phyloP scores from a whole-genome alignment of 2,329 filamentous ascomycete species.

The Colletotrichum aenigma region DNA sequence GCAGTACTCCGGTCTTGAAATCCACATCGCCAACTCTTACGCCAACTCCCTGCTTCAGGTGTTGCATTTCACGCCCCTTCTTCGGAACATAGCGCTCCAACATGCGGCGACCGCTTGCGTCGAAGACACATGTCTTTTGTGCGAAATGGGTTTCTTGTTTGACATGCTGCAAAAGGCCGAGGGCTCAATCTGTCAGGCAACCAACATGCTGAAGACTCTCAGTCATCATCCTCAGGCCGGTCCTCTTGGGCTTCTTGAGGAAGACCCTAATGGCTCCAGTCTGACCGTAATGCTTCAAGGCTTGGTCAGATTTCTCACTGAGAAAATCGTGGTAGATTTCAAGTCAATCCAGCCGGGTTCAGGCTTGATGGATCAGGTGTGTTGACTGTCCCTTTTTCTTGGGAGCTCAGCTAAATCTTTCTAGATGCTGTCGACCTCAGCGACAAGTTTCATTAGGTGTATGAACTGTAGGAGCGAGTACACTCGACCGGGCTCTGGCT shows the following conservation, averaged over 20 bases:
- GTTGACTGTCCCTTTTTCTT: neutral
- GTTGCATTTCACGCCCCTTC: slow-evolving; percentile 85
- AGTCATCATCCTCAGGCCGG: slow-evolving; percentile 81
- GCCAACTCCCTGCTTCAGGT: slow-evolving; percentile 92
- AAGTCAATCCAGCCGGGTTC: slow-evolving; percentile 67
- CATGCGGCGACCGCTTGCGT: slow-evolving; percentile 88
- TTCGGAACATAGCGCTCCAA: slow-evolving; percentile 86
- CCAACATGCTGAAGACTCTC: slow-evolving; percentile 90
- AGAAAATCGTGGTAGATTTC: slow-evolving; percentile 80
- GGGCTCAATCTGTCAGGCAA: slow-evolving; percentile 93
- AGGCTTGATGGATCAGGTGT: slow-evolving; percentile 71
- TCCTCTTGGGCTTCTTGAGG: slow-evolving; percentile 82
- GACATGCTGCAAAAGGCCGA: slow-evolving; percentile 98
- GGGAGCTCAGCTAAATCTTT: slow-evolving; percentile 24
- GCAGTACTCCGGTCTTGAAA: slow-evolving; percentile 88
- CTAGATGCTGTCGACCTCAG: slow-evolving; percentile 69
- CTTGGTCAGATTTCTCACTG: slow-evolving; percentile 83
- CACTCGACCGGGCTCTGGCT: slow-evolving; percentile 76
- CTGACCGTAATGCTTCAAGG: slow-evolving; percentile 85
- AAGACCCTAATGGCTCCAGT: slow-evolving; percentile 74
- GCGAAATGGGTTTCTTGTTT: slow-evolving; percentile 93
- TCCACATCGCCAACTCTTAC: slow-evolving; percentile 96
- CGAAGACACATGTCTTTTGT: slow-evolving; percentile 83
- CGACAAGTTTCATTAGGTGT: slow-evolving; percentile 78
- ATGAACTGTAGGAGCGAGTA: slow-evolving; percentile 89